Percentiles rank a stretch among this genome's conserved stretches.
phyloP scores from a whole-genome alignment of 495 filamentous ascomycete genomes.

The Trichoderma parareesei region DNA sequence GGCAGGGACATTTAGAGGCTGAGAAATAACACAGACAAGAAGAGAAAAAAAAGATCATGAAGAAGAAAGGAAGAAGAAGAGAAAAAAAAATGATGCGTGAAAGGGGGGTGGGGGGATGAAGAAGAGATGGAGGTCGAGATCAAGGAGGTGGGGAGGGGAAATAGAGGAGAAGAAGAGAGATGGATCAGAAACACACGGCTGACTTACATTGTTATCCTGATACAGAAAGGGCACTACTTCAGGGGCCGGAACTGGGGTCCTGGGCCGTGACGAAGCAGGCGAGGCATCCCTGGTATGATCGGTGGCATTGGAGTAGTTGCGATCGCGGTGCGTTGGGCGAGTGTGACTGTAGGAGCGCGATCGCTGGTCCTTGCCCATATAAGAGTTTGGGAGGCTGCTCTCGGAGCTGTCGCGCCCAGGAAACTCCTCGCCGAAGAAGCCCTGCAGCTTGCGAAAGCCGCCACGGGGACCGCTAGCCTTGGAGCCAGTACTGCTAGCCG shows the following conservation, averaged over 20 bases:
- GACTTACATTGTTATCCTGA: constrained; percentile 72
- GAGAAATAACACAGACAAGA: neutral
- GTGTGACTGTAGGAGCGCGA: constrained; percentile 51
- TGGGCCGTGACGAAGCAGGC: constrained; percentile 60
- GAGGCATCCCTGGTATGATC: constrained; percentile 55
- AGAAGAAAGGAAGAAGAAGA: neutral
- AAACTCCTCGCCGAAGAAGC: constrained; percentile 84
- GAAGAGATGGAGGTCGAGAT: neutral
- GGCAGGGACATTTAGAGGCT: neutral
- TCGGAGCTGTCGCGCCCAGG: constrained; percentile 62
- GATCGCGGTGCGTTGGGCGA: constrained; percentile 48
- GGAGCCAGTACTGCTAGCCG: constrained; percentile 84
- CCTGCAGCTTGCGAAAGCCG: constrained; percentile 65
- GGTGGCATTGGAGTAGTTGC: constrained; percentile 68
- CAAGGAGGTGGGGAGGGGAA: neutral
- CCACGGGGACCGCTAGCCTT: constrained; percentile 62
- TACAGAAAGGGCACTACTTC: constrained; percentile 95
- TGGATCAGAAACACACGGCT: constrained; percentile 11
- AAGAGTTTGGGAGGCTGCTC: constrained; percentile 52
- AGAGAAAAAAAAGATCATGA: constrained; percentile 8
- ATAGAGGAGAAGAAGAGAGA: constrained; percentile 13
- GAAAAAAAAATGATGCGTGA: neutral
- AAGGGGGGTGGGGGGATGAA: neutral
- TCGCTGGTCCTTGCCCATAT: constrained; percentile 40
- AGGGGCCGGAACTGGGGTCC: constrained; percentile 79